Evolutionary conservation across 2,329 filamentous ascomycete species (phyloP).

Genomic region (Gaeumannomyces tritici): DNA sequence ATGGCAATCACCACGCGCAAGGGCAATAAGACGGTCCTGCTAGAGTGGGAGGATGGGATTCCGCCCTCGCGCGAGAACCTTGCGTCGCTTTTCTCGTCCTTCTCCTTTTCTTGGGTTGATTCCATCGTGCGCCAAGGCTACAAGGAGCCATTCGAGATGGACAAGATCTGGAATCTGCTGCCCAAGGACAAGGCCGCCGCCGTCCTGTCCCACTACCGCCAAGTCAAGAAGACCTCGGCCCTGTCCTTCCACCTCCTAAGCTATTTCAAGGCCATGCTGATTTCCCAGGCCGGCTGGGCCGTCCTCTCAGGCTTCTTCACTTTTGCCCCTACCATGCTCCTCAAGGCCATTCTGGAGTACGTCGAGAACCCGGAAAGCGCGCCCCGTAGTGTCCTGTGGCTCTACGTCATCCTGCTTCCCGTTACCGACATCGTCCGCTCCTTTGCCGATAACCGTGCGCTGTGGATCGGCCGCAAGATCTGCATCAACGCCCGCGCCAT

Average conservation of each 20-base stretch:
- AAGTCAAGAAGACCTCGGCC: slow-evolving; percentile 70
- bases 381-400: slow-evolving; percentile 84
- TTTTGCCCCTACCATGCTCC: slow-evolving; percentile 82
- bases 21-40: slow-evolving; percentile 78
- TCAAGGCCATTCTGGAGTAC: slow-evolving; percentile 87
- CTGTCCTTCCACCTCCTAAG: slow-evolving; percentile 73
- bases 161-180: slow-evolving; percentile 85
- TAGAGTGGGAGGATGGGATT: slow-evolving; percentile 84
- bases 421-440: slow-evolving; percentile 74
- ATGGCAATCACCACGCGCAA: slow-evolving; percentile 77
- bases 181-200: slow-evolving; percentile 78
- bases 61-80: slow-evolving; percentile 79
- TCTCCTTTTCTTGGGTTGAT: slow-evolving; percentile 87
- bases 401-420: slow-evolving; percentile 87
- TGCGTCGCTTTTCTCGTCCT: slow-evolving; percentile 79
- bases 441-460: slow-evolving; percentile 71
- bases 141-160: slow-evolving; percentile 70
- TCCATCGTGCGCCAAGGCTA: slow-evolving; percentile 83
- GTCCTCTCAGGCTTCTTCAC: slow-evolving; percentile 72
- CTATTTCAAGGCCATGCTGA: slow-evolving; percentile 70
- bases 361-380: slow-evolving; percentile 72
- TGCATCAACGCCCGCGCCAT: slow-evolving; percentile 90
- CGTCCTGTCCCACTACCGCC: slow-evolving; percentile 74
- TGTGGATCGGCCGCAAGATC: slow-evolving; percentile 91
- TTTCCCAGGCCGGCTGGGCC: slow-evolving; percentile 74